These are phyloP conservation scores for Xylaria nigripes DNA, from an alignment of 495 filamentous ascomycete species.

Conservation along the genomic window DNA sequence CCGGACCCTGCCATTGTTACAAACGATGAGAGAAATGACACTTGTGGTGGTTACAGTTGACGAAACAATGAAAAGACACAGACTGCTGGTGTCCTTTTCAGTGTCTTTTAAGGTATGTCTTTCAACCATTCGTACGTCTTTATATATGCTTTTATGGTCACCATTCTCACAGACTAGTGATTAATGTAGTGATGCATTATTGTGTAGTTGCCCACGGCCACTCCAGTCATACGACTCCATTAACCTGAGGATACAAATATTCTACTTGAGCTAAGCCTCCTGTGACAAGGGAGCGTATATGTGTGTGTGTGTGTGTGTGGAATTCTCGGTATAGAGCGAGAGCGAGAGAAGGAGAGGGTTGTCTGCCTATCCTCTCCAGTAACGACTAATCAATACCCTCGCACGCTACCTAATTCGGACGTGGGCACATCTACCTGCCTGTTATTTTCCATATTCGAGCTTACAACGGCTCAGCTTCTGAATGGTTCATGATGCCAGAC, in stretches of 20 bases:
- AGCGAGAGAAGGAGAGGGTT: too few relatives aligned
- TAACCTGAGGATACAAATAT: not conserved
- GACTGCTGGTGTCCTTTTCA: not conserved
- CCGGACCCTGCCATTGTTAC: constrained; percentile 6
- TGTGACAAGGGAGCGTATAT: not conserved
- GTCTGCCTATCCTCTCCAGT: not conserved
- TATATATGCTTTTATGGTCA: not conserved
- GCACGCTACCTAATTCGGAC: constrained; percentile 1
- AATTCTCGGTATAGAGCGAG: too few relatives aligned
- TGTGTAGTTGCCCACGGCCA: not conserved
- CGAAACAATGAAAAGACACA: not conserved
- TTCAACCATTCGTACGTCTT: not conserved
- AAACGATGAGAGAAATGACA: not conserved
- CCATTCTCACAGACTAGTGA: too few relatives aligned
- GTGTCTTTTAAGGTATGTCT: not conserved
- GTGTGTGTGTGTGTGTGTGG: too few relatives aligned
- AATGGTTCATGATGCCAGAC: not conserved
- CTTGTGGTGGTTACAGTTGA: not conserved
- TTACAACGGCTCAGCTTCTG: constrained; percentile 1
- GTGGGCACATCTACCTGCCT: not conserved
- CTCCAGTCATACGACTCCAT: not conserved
- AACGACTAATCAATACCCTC: not conserved
- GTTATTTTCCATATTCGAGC: constrained; percentile 4
- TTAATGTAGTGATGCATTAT: too few relatives aligned
- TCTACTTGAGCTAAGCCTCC: not conserved